These are phyloP conservation scores for Candida ficus DNA, from an alignment of 805 yeast species.

Conservation along the genomic window DNA sequence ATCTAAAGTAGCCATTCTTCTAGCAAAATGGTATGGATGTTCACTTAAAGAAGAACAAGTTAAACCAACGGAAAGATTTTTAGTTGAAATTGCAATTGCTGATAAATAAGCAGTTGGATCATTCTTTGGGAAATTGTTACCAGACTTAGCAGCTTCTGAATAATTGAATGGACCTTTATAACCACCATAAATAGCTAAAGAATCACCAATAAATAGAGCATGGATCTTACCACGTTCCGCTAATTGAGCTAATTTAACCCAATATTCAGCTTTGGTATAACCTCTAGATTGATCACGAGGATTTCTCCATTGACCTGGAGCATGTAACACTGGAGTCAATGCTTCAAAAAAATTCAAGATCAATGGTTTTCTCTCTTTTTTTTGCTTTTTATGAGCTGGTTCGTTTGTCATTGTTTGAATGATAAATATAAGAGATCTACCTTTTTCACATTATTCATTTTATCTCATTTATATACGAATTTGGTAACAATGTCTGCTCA, in stretches of 20 bases:
- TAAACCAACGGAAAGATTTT: conserved; percentile 35
- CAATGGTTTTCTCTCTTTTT: conserved; percentile 14
- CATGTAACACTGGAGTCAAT: conserved; percentile 18
- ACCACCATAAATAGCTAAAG: conserved; percentile 34
- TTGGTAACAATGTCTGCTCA: background rate
- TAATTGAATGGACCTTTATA: conserved; percentile 33
- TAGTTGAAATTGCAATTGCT: conserved; percentile 38
- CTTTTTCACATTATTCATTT: background rate
- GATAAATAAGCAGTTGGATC: conserved; percentile 32
- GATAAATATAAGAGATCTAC: background rate
- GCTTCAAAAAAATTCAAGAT: conserved; percentile 21
- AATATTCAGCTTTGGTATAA: conserved; percentile 27
- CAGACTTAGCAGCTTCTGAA: conserved; percentile 28
- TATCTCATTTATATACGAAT: background rate
- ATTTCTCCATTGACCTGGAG: conserved; percentile 23
- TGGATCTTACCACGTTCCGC: conserved; percentile 36
- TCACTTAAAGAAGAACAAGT: conserved; percentile 42
- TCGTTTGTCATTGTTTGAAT: conserved; percentile 2
- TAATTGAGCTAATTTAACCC: conserved; percentile 35
- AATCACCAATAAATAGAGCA: conserved; percentile 34
- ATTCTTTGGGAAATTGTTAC: conserved; percentile 27
- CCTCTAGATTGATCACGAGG: conserved; percentile 19
- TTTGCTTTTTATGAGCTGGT: conserved; percentile 16
- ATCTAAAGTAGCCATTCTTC: conserved; percentile 41
- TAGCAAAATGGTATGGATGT: conserved; percentile 39